phyloP scores from a whole-genome alignment of 495 filamentous ascomycete species.

The Bryoglossum gracile region DNA sequence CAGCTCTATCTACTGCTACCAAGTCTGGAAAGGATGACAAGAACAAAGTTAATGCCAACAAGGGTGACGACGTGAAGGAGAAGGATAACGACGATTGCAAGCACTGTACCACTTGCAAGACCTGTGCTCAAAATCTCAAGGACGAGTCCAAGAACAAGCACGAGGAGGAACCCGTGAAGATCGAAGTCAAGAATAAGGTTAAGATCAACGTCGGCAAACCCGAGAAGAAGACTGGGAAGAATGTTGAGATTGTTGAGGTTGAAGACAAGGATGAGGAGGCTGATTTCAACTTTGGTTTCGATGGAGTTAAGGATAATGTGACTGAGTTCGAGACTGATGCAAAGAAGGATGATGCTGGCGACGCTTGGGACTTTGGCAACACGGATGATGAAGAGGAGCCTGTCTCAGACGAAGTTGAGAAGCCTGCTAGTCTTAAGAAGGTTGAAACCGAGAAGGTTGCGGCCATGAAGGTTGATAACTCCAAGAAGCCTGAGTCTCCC shows the following conservation, averaged over 20 bases:
- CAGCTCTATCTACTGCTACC: too few relatives aligned
- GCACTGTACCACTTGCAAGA: too few relatives aligned
- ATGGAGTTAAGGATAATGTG: too few relatives aligned
- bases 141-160: not conserved
- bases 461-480: not conserved
- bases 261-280: not conserved
- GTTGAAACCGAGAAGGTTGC: not conserved
- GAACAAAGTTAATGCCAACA: too few relatives aligned
- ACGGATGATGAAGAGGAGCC: too few relatives aligned
- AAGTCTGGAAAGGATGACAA: too few relatives aligned
- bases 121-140: not conserved
- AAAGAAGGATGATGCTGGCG: too few relatives aligned
- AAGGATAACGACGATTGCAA: too few relatives aligned
- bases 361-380: too few relatives aligned
- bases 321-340: too few relatives aligned
- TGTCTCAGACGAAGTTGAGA: not conserved
- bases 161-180: too few relatives aligned
- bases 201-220: not conserved
- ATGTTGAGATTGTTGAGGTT: not conserved
- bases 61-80: conserved; percentile 3
- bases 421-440: not conserved
- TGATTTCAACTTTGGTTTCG: too few relatives aligned
- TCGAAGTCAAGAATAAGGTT: not conserved
- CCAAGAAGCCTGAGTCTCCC: not conserved
- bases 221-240: not conserved